A percentile compares a stretch with the other conserved stretches of the same genome.
phyloP scores from a whole-genome alignment of 352 stramenopile genomes.

The Globisporangium acanthophoron region DNA sequence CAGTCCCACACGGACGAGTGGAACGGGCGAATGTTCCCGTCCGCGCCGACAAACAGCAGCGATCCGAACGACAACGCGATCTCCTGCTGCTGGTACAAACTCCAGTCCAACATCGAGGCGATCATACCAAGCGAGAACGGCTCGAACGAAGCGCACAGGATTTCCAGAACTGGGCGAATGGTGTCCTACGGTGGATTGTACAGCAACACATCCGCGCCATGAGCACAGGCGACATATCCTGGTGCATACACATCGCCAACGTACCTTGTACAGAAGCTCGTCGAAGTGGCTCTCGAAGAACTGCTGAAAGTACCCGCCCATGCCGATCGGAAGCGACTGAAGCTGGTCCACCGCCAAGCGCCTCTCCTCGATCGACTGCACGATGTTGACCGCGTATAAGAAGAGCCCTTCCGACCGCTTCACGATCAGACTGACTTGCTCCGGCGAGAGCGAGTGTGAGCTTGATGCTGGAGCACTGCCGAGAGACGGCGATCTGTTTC shows the following conservation, averaged over 20 bases:
- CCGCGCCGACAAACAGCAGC: constrained; percentile 48
- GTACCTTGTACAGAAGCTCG: constrained; percentile 40
- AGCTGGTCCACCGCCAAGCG: constrained; percentile 45
- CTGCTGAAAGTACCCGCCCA: constrained; percentile 60
- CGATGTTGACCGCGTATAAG: constrained; percentile 72
- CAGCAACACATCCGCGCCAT: not conserved
- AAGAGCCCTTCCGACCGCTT: constrained; percentile 60
- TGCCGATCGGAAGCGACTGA: constrained; percentile 48
- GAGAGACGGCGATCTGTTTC: constrained; percentile 1
- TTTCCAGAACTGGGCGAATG: constrained; percentile 62
- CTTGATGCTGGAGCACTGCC: not conserved
- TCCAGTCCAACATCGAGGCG: constrained; percentile 46
- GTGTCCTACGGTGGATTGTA: constrained; percentile 11
- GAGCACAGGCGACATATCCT: not conserved
- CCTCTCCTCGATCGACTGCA: constrained; percentile 50
- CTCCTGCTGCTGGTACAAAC: constrained; percentile 54
- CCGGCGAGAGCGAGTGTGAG: constrained; percentile 13
- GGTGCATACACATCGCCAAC: not conserved
- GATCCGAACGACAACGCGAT: constrained; percentile 44
- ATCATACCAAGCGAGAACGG: constrained; percentile 41
- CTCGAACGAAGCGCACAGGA: constrained; percentile 64
- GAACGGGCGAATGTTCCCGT: constrained; percentile 49
- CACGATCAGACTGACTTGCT: constrained; percentile 43
- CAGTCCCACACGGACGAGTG: constrained; percentile 72
- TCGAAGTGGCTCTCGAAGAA: constrained; percentile 72